A percentile compares a stretch with the other conserved stretches of the same genome.
phyloP scores from a whole-genome alignment of 202 grass and related monocot genomes.

The Dendrocalamus latiflorus region DNA sequence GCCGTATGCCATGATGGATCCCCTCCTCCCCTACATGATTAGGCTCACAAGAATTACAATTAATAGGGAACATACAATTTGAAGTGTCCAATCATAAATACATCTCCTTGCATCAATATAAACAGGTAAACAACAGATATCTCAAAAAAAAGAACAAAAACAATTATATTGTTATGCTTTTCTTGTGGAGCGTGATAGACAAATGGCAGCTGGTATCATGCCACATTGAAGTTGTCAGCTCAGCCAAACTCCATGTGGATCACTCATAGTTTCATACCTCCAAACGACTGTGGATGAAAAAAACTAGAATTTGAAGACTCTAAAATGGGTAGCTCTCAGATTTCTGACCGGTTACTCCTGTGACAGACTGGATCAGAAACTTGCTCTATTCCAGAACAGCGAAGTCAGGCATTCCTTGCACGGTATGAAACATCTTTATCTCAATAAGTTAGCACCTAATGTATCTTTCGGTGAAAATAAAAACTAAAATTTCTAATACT shows the following conservation, averaged over 20 bases:
- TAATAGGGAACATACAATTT: neutral
- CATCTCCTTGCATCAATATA: conserved; percentile 3
- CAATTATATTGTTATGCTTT: neutral
- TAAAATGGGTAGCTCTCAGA: neutral
- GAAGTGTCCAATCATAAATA: neutral
- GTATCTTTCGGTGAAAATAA: neutral
- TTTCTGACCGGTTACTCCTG: neutral
- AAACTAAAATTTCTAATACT: neutral
- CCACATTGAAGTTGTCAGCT: neutral
- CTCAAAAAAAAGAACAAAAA: neutral
- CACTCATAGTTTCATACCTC: neutral
- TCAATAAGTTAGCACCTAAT: conserved; percentile 11
- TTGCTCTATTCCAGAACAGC: neutral
- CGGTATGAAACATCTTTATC: neutral
- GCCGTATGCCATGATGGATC: neutral
- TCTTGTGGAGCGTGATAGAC: conserved; percentile 1
- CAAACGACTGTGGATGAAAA: neutral
- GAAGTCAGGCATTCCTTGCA: neutral
- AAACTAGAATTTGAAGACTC: neutral
- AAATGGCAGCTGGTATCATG: conserved; percentile 13
- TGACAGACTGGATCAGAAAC: neutral
- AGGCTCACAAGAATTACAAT: conserved; percentile 30
- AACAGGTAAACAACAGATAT: neutral
- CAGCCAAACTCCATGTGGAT: neutral
- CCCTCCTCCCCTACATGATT: conserved; percentile 62